These are phyloP conservation scores for Elsinoe batatas DNA, from an alignment of 2,329 filamentous ascomycete species.

Conservation along the genomic window DNA sequence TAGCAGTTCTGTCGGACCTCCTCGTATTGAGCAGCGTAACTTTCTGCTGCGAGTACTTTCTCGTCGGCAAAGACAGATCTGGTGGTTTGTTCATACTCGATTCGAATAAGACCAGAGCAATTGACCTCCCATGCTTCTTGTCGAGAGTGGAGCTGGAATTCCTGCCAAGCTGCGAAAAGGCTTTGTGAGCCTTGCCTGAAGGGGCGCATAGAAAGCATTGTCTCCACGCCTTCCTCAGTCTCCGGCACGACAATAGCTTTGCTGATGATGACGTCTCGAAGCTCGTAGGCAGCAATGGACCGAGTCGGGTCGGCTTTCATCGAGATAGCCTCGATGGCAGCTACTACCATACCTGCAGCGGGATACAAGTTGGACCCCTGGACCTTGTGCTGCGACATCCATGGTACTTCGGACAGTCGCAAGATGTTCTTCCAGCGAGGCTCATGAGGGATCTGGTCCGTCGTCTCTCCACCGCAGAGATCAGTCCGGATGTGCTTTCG, in stretches of 20 bases:
- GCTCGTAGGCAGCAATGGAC: not conserved
- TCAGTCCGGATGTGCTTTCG: conserved; percentile 3
- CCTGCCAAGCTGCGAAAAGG: not conserved
- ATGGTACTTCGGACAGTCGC: conserved; percentile 21
- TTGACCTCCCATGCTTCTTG: not conserved
- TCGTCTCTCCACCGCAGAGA: conserved; percentile 9
- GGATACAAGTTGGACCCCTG: conserved; percentile 26
- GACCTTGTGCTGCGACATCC: conserved; percentile 27
- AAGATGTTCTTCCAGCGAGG: conserved; percentile 24
- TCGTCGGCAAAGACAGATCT: not conserved
- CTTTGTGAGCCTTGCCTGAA: not conserved
- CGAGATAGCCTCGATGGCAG: conserved; percentile 18
- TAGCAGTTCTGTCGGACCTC: not conserved
- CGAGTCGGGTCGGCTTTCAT: not conserved
- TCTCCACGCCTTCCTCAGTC: not conserved
- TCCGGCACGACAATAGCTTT: not conserved
- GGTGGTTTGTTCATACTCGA: not conserved
- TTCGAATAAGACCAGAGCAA: not conserved
- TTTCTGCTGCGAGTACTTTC: not conserved
- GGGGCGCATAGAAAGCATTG: not conserved
- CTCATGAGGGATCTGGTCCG: conserved; percentile 12
- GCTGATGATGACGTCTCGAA: conserved; percentile 10
- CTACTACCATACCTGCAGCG: conserved; percentile 19
- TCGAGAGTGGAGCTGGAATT: not conserved
- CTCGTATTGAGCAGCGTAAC: not conserved